phyloP scores from a whole-genome alignment of 2,329 filamentous ascomycete species.

The Helotiales sp. region DNA sequence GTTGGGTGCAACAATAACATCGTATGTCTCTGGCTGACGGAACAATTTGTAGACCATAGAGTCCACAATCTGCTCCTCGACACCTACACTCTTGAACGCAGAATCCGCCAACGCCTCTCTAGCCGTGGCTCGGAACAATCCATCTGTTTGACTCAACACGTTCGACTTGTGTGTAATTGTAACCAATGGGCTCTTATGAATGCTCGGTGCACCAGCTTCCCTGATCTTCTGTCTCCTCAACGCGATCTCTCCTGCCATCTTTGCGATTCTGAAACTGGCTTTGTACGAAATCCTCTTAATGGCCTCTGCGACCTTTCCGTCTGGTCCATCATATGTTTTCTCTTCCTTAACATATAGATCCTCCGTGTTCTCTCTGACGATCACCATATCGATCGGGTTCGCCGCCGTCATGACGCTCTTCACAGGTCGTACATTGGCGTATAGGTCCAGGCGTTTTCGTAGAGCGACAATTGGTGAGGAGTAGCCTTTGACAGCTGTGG shows the following conservation, averaged over 20 bases:
- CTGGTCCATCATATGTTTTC: constrained; percentile 71
- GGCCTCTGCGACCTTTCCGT: constrained; percentile 86
- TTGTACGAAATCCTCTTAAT: constrained; percentile 95
- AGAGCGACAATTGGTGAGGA: constrained; percentile 87
- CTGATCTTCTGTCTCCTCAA: constrained; percentile 81
- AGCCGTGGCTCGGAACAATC: constrained; percentile 83
- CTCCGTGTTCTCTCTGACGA: constrained; percentile 98
- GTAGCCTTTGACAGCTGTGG: constrained; percentile 88
- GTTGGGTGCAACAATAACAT: constrained; percentile 97
- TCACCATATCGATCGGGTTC: constrained; percentile 81
- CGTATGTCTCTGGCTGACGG: constrained; percentile 91
- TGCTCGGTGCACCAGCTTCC: constrained; percentile 53
- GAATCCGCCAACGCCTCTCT: constrained; percentile 68
- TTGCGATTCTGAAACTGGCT: constrained; percentile 81
- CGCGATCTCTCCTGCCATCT: constrained; percentile 94
- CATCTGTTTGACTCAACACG: constrained; percentile 93
- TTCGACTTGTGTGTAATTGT: constrained; percentile 99
- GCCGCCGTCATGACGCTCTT: constrained; percentile 71
- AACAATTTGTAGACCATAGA: constrained; percentile 99
- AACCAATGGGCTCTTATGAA: constrained; percentile 72
- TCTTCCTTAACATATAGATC: constrained; percentile 93
- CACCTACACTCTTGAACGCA: constrained; percentile 62
- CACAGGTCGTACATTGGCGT: constrained; percentile 96
- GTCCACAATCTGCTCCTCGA: constrained; percentile 99
- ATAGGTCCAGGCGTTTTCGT: constrained; percentile 91